Evolutionary conservation across 768 basidiomycete genomes (phyloP).

Genomic region (Boletus fagicola): DNA sequence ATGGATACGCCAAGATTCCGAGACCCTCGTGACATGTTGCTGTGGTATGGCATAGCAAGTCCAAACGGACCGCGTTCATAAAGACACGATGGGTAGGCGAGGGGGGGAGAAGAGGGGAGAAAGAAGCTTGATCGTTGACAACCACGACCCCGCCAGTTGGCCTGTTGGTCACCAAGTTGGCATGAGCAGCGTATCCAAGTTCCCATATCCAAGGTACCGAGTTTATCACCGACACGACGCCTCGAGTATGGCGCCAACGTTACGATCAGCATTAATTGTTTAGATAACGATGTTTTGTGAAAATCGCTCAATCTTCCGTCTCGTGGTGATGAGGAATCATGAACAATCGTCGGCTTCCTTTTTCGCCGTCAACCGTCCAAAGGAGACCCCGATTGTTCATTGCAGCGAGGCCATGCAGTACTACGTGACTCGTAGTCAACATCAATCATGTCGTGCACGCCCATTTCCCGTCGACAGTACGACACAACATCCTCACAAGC

Average conservation of each 20-base stretch:
- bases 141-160: neutral
- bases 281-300: neutral
- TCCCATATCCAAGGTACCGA: conserved; percentile 11
- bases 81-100: neutral
- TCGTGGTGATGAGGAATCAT: neutral
- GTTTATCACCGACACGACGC: neutral
- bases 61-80: neutral
- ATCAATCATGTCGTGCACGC: neutral
- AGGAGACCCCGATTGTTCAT: neutral
- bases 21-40: conserved; percentile 6
- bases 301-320: neutral
- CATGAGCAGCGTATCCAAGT: neutral
- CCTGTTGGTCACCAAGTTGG: neutral
- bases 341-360: neutral
- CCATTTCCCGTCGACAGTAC: neutral
- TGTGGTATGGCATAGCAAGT: neutral
- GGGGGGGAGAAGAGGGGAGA: neutral
- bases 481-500: neutral
- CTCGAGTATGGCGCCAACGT: neutral
- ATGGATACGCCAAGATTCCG: conserved; percentile 8
- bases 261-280: neutral
- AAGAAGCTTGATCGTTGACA: conserved; percentile 1
- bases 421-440: neutral
- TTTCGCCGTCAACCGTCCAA: neutral
- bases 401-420: neutral